Conservation (phyloP, 2,329 filamentous ascomycete genomes). For the Curvularia verruculosa region DNA sequence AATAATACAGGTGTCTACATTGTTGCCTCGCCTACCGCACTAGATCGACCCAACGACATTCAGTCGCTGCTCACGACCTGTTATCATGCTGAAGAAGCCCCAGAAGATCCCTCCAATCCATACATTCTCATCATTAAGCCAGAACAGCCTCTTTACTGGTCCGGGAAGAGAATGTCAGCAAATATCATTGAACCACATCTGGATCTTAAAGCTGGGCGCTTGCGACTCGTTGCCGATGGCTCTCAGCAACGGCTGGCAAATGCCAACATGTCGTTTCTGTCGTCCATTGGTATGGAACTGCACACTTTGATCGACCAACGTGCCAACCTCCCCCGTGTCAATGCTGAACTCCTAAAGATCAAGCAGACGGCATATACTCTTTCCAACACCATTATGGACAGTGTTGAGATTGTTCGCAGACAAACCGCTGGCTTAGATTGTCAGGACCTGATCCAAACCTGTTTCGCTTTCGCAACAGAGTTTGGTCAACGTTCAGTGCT, state of each 20-base stretch:
- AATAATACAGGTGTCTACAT: constrained; percentile 76
- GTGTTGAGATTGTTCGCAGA: constrained; percentile 87
- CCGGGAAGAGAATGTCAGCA: constrained; percentile 74
- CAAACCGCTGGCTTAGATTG: constrained; percentile 86
- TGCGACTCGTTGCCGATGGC: constrained; percentile 87
- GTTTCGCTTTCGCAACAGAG: constrained; percentile 98
- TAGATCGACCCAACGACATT: constrained; percentile 78
- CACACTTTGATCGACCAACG: constrained; percentile 90
- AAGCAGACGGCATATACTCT: constrained; percentile 95
- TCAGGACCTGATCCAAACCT: constrained; percentile 95
- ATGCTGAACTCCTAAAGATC: constrained; percentile 88
- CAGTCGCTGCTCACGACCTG: constrained; percentile 83
- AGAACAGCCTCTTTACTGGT: constrained; percentile 80
- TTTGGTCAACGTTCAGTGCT: constrained; percentile 94
- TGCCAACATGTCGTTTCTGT: constrained; percentile 78
- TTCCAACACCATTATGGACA: constrained; percentile 98
- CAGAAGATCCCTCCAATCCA: constrained; percentile 77
- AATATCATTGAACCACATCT: constrained; percentile 77
- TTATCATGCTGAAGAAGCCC: constrained; percentile 70
- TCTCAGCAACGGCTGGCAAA: constrained; percentile 78
- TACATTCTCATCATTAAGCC: constrained; percentile 87
- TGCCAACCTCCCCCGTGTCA: constrained; percentile 91
- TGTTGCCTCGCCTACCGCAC: constrained; percentile 81
- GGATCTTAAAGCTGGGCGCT: constrained; percentile 83
- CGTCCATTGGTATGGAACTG: constrained; percentile 80